Evolutionary conservation across 371 early-diverging fungal species (phyloP).

Genomic region (Mortierella sp.): DNA sequence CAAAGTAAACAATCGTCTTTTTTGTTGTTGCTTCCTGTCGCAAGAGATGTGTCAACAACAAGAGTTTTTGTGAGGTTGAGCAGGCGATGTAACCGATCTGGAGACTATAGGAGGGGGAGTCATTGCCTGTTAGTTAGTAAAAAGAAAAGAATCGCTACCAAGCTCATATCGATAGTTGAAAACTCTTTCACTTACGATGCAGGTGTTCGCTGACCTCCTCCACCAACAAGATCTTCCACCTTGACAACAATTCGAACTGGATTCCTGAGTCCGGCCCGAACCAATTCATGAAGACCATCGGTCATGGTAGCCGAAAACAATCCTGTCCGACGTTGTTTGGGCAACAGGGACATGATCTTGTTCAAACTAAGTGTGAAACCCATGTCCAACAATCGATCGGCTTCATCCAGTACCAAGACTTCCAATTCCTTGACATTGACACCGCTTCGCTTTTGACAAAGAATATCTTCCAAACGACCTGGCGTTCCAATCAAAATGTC

Average conservation of each 20-base stretch:
- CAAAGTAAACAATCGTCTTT: conserved; percentile 94
- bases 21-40: conserved; percentile 63
- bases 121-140: no score
- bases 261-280: conserved; percentile 91
- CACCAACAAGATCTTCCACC: conserved; percentile 72
- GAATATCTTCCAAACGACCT: conserved; percentile 92
- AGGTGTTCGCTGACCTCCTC: conserved; percentile 74
- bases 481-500: conserved; percentile 97
- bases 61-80: conserved; percentile 82
- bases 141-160: no score
- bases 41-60: conserved; percentile 74
- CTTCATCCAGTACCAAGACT: conserved; percentile 94
- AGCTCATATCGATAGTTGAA: no score
- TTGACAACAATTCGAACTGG: conserved; percentile 90
- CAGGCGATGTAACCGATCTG: conserved; percentile 82
- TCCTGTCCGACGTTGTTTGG: conserved; percentile 96
- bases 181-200: conserved; percentile 56
- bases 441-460: conserved; percentile 60
- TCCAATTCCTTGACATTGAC: conserved; percentile 85
- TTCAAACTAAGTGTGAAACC: conserved; percentile 88
- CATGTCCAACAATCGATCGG: conserved; percentile 93
- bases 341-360: conserved; percentile 82
- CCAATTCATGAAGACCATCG: conserved; percentile 87
- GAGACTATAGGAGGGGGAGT: conserved; percentile 55
- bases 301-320: conserved; percentile 99